phyloP scores from a whole-genome alignment of 805 yeast species.

The Wickerhamiella sergipiensis region DNA sequence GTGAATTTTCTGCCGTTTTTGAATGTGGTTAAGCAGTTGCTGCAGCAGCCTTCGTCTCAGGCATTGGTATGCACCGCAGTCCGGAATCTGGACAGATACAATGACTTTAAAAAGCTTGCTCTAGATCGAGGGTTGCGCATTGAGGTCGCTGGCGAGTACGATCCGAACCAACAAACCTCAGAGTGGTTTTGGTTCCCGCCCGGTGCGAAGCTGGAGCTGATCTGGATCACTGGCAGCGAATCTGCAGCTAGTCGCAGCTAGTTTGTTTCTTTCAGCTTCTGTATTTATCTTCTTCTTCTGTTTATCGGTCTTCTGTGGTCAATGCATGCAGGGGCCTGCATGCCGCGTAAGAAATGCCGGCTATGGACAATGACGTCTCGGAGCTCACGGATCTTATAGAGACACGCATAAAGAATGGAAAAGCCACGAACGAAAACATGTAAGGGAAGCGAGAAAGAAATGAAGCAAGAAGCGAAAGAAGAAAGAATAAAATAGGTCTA shows the following conservation, averaged over 20 bases:
- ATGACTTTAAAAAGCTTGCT: constrained; percentile 22
- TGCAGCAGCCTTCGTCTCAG: constrained; percentile 9
- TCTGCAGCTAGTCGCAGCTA: not conserved
- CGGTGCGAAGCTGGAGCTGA: constrained; percentile 2
- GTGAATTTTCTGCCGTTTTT: constrained; percentile 42
- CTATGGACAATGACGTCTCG: too few relatives aligned
- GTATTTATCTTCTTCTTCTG: too few relatives aligned
- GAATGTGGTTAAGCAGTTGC: constrained; percentile 28
- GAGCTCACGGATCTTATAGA: too few relatives aligned
- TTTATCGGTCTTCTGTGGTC: too few relatives aligned
- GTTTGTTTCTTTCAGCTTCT: too few relatives aligned
- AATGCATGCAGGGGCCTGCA: too few relatives aligned
- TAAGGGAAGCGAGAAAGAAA: too few relatives aligned
- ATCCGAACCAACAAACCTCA: not conserved
- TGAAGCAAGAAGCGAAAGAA: too few relatives aligned
- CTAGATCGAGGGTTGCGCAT: not conserved
- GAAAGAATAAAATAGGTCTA: too few relatives aligned
- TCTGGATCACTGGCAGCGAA: constrained; percentile 1
- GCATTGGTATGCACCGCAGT: constrained; percentile 58
- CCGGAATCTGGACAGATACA: constrained; percentile 43
- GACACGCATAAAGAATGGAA: too few relatives aligned
- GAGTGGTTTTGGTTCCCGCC: constrained; percentile 4
- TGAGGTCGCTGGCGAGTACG: not conserved
- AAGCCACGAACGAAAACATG: too few relatives aligned
- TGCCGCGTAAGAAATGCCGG: too few relatives aligned